Evolutionary conservation across 352 stramenopile species (phyloP), one percentile per base, ranked within the genome.

Genomic region (Pythium volutum): DNA sequence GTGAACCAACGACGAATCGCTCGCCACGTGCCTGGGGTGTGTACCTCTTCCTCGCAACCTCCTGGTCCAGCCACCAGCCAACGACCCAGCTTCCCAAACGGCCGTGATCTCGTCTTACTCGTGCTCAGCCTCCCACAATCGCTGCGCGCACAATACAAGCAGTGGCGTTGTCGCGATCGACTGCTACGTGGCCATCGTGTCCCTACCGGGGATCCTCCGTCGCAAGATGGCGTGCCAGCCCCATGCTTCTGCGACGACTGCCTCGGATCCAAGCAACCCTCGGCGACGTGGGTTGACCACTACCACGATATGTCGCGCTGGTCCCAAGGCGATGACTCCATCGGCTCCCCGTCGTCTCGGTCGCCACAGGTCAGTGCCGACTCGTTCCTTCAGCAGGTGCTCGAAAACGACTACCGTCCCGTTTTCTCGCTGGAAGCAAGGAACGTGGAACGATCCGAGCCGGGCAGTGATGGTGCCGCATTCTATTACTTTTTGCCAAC

Each of bases 231-330:
- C 0, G 64, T 84, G 7, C 74, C 79, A 7, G 73, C 67, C 36
- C 58, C 77, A 9, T 87, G 77, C 34, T 73, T 77, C 31, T 84
- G 79, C 41, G 69, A 89, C n/a, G 56, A 69, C 31, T 89, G 79
- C 42, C 62, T 86, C 12, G 75, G 79, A 8, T 45, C 60, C 0
- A 62, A 75, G 16, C 75, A 89, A 47, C 66, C 84, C 34, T 50
- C 84, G 0, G 55, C 75, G 9, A 83, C 77, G 10, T 89, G 77
- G 79, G 65, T 71, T 20, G 63, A 79, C 16, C 79, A 87, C 66
- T 86, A 81, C 22, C 61, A 71, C 11, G 77, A 87, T 57, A 69
- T 89, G 16, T 68, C 57, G 18, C 71, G 70, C 20, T 86, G 77
- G 79, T 33, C 52, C 3, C 34, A 20, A 25, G 16, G 41, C 25